Base-by-base conservation (phyloP, 352 stramenopile genomes). In the Peronospora destructor region DNA sequence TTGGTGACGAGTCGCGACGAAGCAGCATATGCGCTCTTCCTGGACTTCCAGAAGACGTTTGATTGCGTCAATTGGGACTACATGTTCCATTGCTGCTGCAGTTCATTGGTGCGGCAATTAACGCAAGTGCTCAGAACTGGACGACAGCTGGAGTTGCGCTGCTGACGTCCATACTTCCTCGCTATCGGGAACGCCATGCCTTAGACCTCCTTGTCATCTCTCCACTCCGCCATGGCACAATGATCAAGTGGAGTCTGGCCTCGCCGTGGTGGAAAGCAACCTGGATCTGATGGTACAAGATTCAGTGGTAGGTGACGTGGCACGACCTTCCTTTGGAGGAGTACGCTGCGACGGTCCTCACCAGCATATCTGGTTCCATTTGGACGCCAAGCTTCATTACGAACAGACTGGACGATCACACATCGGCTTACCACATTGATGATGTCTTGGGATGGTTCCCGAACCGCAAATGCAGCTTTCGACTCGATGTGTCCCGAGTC, bases 1-100 rank as follows among this genome's bases (percentile, higher is more conserved):
- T n/a, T n/a, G n/a, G n/a, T n/a, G n/a, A n/a, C n/a, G n/a, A n/a
- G n/a, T n/a, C 25, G 21, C 3, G 21, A 41, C 1, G n/a, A 44
- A 4, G 6, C 45, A 45, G 35, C 6, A 0, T 37, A 41, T 14
- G 38, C 29, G 7, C 13, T 41, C 6, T 36, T 55, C 10, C 10
- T 55, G 7, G 48, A 55, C n/a, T 55, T 48, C 12, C 26, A 44
- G 2, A 48, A 48, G 19, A 12, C 38, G 3, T 55, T 48, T 28
- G 37, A 48, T 21, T 38, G 48, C 1, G 38, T 55, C 1, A 43
- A 55, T 13, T 37, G 30, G 13, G 13, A 32, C 6, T 48, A 48
- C n/a, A n/a, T 43, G n/a, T 36, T 55, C 16, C 21, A n/a, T 8
- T 26, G 4, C 16, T 41, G 7, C 14, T 26, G 6, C 35, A 41